Base-by-base conservation (phyloP, 78 protist genomes). In the Dictyostelium firmibasis region DNA sequence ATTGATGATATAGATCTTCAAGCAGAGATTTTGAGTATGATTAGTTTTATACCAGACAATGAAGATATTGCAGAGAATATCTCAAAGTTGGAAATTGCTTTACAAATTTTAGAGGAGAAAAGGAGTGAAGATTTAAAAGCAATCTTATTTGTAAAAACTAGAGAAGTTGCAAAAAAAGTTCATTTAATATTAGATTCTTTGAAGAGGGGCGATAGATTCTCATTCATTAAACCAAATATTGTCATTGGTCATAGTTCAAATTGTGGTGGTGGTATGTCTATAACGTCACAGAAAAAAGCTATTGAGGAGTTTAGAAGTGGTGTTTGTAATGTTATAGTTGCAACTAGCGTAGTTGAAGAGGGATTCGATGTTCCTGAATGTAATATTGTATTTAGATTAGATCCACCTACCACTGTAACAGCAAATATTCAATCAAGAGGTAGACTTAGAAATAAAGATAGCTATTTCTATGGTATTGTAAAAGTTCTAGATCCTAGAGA, bases 311-410 rank as follows among this genome's bases (percentile, higher is more conserved):
- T 85, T 72, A 9, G 92, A 33, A 33, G 5, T 1, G 84, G 69
- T 50, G 7, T 14, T 7, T 29, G 43, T 11, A 85, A 85, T 75
- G 53, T 85, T 10, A 53, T 85, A 7, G 76, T 85, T 31, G 43
- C 92, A 20, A 85, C 92, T 1, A 50, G 72, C 31, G 92, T 85
- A 7, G 35, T 85, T 7, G 92, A 85, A 50, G 92, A 85, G n/a
- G 92, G 92, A 0, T 85, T 85, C 23, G 92, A 85, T 85, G 83
- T 85, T 1, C 92, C 92, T 11, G 84, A 75, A 18, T 85, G 92
- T 74, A 85, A 85, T 35, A 2, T 85, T 20, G 92, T 85, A 1
- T 75, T 85, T 50, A 74, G 92, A 75, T 23, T 85, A 8, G 92
- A 85, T 85, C 69, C 92, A n/a, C 92, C 92, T 9, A 8, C 83